Percentiles rank a stretch among this genome's conserved stretches.
These are phyloP conservation scores for Lactifluus rugatus DNA, from an alignment of 768 basidiomycete species.

Conservation along the genomic window DNA sequence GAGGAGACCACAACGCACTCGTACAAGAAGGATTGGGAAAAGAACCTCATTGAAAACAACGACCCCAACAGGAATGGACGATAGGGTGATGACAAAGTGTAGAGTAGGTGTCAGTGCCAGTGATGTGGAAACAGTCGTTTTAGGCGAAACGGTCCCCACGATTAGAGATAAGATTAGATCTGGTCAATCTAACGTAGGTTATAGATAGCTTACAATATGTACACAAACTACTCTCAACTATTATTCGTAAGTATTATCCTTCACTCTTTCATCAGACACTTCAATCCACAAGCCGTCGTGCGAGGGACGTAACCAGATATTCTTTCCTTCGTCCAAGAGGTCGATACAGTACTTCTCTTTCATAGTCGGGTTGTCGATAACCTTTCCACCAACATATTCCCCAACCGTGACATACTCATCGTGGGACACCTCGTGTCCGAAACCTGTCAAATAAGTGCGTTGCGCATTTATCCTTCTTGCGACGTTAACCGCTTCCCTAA, in stretches of 20 bases:
- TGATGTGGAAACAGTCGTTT: neutral
- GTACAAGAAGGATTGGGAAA: conserved; percentile 47
- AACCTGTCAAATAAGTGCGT: conserved; percentile 65
- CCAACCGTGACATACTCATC: conserved; percentile 66
- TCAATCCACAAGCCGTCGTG: conserved; percentile 63
- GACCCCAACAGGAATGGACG: conserved; percentile 24
- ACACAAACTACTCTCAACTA: neutral
- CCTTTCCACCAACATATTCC: conserved; percentile 36
- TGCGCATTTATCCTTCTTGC: conserved; percentile 48
- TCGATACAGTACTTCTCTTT: conserved; percentile 35
- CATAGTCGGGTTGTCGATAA: conserved; percentile 23
- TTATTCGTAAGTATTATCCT: conserved; percentile 42
- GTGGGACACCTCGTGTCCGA: conserved; percentile 68
- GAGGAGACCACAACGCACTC: conserved; percentile 32
- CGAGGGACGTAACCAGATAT: conserved; percentile 58
- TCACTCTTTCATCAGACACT: conserved; percentile 33
- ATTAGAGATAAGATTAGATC: neutral
- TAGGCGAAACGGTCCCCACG: neutral
- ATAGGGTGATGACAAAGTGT: neutral
- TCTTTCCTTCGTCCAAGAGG: conserved; percentile 38
- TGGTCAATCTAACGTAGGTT: neutral
- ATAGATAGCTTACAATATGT: no score
- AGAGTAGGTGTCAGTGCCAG: neutral
- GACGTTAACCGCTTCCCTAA: conserved; percentile 49
- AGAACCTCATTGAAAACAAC: conserved; percentile 41